Base-by-base conservation (phyloP, 306 rosid genomes). In the Cyclanthera cordifolia region DNA sequence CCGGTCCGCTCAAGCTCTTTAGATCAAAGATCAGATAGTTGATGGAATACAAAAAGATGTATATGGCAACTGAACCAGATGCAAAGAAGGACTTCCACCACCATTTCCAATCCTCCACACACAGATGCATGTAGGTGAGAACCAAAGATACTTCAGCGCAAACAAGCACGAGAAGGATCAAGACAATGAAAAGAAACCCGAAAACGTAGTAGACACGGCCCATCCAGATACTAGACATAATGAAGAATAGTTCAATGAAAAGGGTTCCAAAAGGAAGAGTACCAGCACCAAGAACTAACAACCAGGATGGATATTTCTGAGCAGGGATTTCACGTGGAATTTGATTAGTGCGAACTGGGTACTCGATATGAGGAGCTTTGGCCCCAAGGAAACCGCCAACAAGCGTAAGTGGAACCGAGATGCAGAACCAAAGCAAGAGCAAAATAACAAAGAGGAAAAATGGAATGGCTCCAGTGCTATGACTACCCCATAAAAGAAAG, bases 21-120 rank as follows among this genome's bases (percentile, higher is more conserved):
- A 83, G 85, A 60, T 86, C 88, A 34, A 86, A 86, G 11, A 86
- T 82, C 6, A 86, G 86, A 70, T 86, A 86, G 75, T 86, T 86
- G 17, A 86, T 37, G 71, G 91, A 83, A 77, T 86, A 86, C 77
- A 86, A 75, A 37, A 86, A 86, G 72, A 83, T 81, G 85, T 86
- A 86, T 46, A 86, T 73, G 78, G 88, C 84, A 45, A 86, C 91
- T 4, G 88, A 86, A 73, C 86, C 91, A 11, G 91, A 86, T 51
- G 88, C 91, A 12, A 83, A 83, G 80, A 86, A 86, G n/a, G 91
- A 81, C 74, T 86, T 86, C 91, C 91, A 86, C 91, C 91, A 86
- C 91, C 91, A 86, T 77, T 78, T 83, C 88, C 88, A 86, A 65
- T 86, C 91, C 83, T 86, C 91, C 75, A 86, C 91, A 70, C 91